Evolutionary conservation across 176 grass and related monocot species (phyloP), one percentile per base, ranked within the genome.

Genomic region (Rhynchospora tenuis): DNA sequence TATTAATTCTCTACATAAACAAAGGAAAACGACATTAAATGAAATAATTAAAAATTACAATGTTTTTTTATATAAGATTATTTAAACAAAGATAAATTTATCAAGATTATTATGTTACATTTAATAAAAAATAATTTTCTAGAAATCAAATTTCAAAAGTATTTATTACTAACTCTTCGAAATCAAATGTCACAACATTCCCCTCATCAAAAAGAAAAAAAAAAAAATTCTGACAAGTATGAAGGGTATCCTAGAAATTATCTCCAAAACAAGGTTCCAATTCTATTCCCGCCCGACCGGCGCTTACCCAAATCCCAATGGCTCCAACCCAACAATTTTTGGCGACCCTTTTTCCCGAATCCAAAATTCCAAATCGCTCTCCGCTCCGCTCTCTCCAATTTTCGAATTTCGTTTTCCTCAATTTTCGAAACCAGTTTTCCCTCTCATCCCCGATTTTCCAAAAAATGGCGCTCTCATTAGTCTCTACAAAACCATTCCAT

Each of bases 391-490:
- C n/a, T 22, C 43, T 46, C 43, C 48, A 76, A 76, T 76, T 76
- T 76, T 76, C 17, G 72, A 55, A 76, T 55, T 76, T 76, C 72
- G 12, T 28, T 16, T 54, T 12, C 47, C 10, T 72, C 65, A 70
- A 81, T 45, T 79, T 86, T 87, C 52, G 31, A 64, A 82, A 61
- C n/a, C 9, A 69, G 14, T 58, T 80, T 44, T 19, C 38, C 26
- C 69, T 33, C 28, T 68, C 11, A 23, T 38, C 81, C 42, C 46
- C 47, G 64, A 50, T 83, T 17, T 76, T 73, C 46, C 8, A 67
- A 86, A 89, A 89, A 86, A 89, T 89, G 88, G 88, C 88, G 88
- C 64, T 23, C 83, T 86, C 70, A n/a, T 81, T 81, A 42, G 7
- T 72, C 50, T 61, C 48, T 59, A 31, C 56, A 46, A 31, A 70